These are phyloP conservation scores for Allium sativum DNA, from an alignment of 106 monocot genomes.

Conservation along the genomic window DNA sequence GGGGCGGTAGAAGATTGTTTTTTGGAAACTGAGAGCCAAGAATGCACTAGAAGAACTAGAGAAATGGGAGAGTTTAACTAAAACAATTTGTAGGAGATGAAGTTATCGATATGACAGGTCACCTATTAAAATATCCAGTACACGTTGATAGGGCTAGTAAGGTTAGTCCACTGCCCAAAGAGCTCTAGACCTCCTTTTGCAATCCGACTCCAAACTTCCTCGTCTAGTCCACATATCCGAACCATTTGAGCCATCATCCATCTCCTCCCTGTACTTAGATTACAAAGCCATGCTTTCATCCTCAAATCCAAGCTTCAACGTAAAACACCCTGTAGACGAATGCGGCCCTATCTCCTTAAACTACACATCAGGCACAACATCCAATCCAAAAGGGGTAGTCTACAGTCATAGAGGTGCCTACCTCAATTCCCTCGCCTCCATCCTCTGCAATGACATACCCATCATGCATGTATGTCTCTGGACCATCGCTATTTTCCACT, in stretches of 20 bases:
- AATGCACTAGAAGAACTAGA: slow-evolving; percentile 50
- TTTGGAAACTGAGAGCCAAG: slow-evolving; percentile 49
- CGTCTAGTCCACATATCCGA: neutral
- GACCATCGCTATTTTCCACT: slow-evolving; percentile 91
- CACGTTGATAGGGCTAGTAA: slow-evolving; percentile 58
- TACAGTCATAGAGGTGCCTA: slow-evolving; percentile 71
- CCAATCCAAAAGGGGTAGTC: slow-evolving; percentile 78
- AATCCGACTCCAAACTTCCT: neutral
- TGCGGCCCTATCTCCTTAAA: slow-evolving; percentile 77
- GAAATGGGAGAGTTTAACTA: slow-evolving; percentile 51
- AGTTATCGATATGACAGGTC: slow-evolving; percentile 75
- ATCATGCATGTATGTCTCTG: slow-evolving; percentile 54
- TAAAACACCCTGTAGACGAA: slow-evolving; percentile 30
- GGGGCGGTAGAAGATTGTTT: slow-evolving; percentile 66
- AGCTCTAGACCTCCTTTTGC: too few relatives aligned
- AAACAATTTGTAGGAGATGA: slow-evolving; percentile 43
- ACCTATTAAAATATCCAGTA: slow-evolving; percentile 85
- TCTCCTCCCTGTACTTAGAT: neutral
- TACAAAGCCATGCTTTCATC: neutral
- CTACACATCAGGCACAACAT: slow-evolving; percentile 87
- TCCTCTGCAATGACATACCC: slow-evolving; percentile 42
- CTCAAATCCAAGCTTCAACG: neutral
- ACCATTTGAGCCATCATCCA: neutral
- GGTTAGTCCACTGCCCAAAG: slow-evolving; percentile 54
- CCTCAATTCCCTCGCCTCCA: slow-evolving; percentile 34